phyloP scores from a whole-genome alignment of 2,329 filamentous ascomycete species.

The Talaromyces pinophilus region DNA sequence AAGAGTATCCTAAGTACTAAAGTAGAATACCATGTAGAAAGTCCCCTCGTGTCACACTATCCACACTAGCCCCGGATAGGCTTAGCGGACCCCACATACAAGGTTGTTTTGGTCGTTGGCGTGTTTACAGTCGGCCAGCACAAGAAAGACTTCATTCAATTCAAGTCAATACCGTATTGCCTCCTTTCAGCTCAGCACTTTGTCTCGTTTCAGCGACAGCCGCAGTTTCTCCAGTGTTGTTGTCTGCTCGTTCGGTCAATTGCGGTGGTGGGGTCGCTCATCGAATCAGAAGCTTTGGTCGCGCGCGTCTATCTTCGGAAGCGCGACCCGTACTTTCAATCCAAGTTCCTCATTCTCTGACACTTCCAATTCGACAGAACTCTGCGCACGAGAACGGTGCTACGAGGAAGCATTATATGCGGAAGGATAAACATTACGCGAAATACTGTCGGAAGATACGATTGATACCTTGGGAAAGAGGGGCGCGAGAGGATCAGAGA shows the following conservation, averaged over 20 bases:
- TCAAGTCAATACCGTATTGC: not conserved
- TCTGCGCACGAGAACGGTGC: slow-evolving; percentile 12
- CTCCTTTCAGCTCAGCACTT: not conserved
- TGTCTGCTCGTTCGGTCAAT: not conserved
- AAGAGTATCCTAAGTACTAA: not conserved
- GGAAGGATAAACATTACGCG: not conserved
- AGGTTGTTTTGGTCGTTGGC: slow-evolving; percentile 21
- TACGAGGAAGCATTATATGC: not conserved
- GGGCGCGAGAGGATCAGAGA: not conserved
- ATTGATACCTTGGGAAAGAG: not conserved
- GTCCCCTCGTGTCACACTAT: slow-evolving; percentile 15
- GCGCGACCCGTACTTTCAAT: slow-evolving; percentile 19
- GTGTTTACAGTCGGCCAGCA: not conserved
- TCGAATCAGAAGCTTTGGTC: not conserved
- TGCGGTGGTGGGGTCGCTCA: not conserved
- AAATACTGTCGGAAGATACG: not conserved
- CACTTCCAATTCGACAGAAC: not conserved
- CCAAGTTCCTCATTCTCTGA: not conserved
- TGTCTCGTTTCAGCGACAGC: not conserved
- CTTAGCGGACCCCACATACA: slow-evolving; percentile 16
- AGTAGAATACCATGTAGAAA: not conserved
- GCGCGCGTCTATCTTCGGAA: slow-evolving; percentile 20
- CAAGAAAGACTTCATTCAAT: not conserved
- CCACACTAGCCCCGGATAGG: slow-evolving; percentile 7
- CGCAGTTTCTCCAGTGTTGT: not conserved